Percentiles rank a stretch among this genome's conserved stretches.
phyloP scores from a whole-genome alignment of 2,329 filamentous ascomycete species.

The Onygenales sp. region DNA sequence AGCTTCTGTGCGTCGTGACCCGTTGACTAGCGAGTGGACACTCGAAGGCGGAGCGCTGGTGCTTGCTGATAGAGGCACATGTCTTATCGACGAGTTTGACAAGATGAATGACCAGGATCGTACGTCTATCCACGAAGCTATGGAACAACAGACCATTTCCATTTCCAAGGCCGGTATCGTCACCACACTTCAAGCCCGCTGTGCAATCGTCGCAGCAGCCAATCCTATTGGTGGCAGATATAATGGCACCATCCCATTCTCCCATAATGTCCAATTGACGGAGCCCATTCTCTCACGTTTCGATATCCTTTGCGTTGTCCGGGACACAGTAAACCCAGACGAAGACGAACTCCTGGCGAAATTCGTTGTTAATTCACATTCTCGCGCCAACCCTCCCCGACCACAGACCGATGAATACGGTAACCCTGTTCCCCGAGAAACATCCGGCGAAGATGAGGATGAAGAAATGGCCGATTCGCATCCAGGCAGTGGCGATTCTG shows the following conservation, averaged over 20 bases:
- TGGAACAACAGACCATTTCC: slow-evolving; percentile 99
- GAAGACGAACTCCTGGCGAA: slow-evolving; percentile 90
- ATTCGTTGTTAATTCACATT: slow-evolving; percentile 92
- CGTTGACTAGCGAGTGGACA: slow-evolving; percentile 94
- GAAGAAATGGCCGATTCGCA: slow-evolving; percentile 33
- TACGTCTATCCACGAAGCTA: slow-evolving; percentile 97
- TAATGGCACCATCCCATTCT: slow-evolving; percentile 92
- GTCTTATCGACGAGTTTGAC: slow-evolving; percentile 97
- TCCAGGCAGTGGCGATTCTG: slow-evolving; percentile 38
- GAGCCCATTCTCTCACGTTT: slow-evolving; percentile 97
- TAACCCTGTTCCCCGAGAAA: slow-evolving; percentile 53
- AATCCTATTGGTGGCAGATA: slow-evolving; percentile 96
- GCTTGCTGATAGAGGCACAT: slow-evolving; percentile 87
- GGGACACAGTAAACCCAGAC: slow-evolving; percentile 83
- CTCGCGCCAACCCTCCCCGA: slow-evolving; percentile 67
- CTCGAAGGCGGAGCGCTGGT: slow-evolving; percentile 92
- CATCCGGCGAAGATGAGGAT: slow-evolving; percentile 40
- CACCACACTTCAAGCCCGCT: slow-evolving; percentile 89
- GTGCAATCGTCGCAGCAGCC: slow-evolving; percentile 90
- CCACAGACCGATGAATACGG: slow-evolving; percentile 40
- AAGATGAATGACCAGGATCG: slow-evolving; percentile 99
- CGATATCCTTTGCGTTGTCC: slow-evolving; percentile 90
- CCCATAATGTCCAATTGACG: slow-evolving; percentile 90
- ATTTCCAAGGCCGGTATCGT: slow-evolving; percentile 99
- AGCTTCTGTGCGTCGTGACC: slow-evolving; percentile 89